A percentile compares a stretch with the other conserved stretches of the same genome.
These are phyloP conservation scores for Fusarium staphyleae DNA, from an alignment of 2,329 filamentous ascomycete species.

Conservation along the genomic window DNA sequence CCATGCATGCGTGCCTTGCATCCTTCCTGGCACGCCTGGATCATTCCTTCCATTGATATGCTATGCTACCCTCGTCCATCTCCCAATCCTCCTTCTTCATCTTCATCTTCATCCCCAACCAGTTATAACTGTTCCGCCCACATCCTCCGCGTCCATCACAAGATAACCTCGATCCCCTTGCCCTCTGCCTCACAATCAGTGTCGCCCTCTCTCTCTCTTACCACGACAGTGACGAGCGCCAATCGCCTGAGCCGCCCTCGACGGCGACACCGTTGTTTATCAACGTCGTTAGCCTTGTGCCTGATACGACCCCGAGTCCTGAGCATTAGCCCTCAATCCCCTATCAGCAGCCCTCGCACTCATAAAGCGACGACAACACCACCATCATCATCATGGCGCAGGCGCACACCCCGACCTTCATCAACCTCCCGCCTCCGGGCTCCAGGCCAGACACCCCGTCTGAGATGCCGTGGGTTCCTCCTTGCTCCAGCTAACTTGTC, in stretches of 20 bases:
- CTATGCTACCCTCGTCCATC: too few species aligned
- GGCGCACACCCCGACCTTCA: conserved; percentile 68
- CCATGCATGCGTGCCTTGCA: conserved; percentile 27
- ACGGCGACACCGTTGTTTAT: conserved; percentile 13
- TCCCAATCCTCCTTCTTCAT: conserved; percentile 1
- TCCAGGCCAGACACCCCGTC: conserved; percentile 87
- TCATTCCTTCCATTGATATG: conserved; percentile 1
- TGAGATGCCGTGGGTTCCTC: conserved; percentile 79
- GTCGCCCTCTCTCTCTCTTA: not conserved
- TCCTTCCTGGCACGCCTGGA: conserved; percentile 3
- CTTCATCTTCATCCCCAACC: not conserved
- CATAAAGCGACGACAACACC: conserved; percentile 34
- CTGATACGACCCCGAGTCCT: not conserved
- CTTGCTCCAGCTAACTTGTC: conserved; percentile 13
- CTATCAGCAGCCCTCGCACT: not conserved
- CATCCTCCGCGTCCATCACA: too few species aligned
- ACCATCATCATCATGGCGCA: conserved; percentile 46
- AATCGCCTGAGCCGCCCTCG: conserved; percentile 22
- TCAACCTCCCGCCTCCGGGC: conserved; percentile 82
- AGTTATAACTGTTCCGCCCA: too few species aligned
- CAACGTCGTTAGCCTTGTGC: conserved; percentile 3
- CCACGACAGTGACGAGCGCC: conserved; percentile 4
- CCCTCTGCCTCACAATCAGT: not conserved
- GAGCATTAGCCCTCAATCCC: not conserved
- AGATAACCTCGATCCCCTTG: not conserved